Evolutionary conservation across 225 moss, liverwort and hornwort genomes (phyloP), one percentile per base, ranked within the genome.

Genomic region (Physcomitrellopsis africana): DNA sequence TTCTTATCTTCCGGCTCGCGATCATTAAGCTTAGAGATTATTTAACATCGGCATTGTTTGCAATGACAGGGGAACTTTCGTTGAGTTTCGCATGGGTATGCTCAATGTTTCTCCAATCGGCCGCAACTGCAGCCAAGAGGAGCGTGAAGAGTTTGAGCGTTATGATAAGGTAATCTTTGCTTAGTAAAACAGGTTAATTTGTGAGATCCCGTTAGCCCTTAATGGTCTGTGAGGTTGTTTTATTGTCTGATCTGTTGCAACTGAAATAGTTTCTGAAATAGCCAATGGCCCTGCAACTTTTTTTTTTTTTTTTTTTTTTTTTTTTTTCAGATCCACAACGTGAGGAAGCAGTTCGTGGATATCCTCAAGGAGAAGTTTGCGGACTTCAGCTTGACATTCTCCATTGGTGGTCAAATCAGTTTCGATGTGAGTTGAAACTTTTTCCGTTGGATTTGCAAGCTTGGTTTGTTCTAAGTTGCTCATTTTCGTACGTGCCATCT

Each of bases 71-170:
- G 97, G 97, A 26, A 99, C 97, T 3, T 99, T 94, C 76, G 65
- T 99, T 20, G 94, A 99, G 63, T 94, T 95, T 85, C 90, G 94
- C 61, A 92, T 81, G 91, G 97, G 97, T 67, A 99, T 99, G 97
- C 76, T 99, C 24, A 99, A 99, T 52, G 81, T 99, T 12, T 99
- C 93, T 43, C 93, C 97, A 7, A 92, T 99, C 46, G 94, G 94
- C 66, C 92, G 97, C 75, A 99, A 99, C 75, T 99, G 94, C 85
- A 91, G 83, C 57, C 91, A 95, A 51, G 92, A 90, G 53, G 97
- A 99, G 78, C 93, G 92, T 41, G 82, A 73, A 0, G 97, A 99
- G 60, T 99, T 89, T 68, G 92, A 99, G 83, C 89, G 86, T 22
- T 99, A 92, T 55, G 97, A 95, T 64, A 99, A 93, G 90, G 96